Evolutionary conservation across 352 stramenopile genomes (phyloP).

Genomic region (Phytophthora chlamydospora): DNA sequence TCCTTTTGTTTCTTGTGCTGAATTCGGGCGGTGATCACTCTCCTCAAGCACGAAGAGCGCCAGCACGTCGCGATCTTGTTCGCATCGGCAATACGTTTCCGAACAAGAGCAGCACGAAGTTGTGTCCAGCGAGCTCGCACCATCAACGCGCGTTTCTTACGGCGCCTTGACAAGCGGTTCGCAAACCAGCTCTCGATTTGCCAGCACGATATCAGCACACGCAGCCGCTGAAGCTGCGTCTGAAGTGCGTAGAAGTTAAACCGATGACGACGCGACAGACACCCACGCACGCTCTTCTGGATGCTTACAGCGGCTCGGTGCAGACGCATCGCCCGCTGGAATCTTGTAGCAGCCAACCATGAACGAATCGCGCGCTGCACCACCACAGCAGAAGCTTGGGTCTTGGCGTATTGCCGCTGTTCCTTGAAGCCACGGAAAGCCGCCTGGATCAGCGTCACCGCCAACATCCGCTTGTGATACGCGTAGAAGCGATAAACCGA

Average conservation of each 20-base stretch:
- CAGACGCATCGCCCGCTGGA: constrained; percentile 20
- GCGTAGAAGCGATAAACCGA: constrained; percentile 29
- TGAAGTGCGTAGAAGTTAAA: constrained; percentile 57
- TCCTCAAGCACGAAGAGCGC: constrained; percentile 34
- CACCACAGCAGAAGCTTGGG: constrained; percentile 10
- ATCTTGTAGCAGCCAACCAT: constrained; percentile 22
- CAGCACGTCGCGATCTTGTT: constrained; percentile 45
- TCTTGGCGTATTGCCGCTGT: constrained; percentile 26
- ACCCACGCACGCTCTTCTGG: constrained; percentile 56
- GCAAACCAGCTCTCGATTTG: constrained; percentile 59
- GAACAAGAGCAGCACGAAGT: constrained; percentile 34
- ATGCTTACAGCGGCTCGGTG: constrained; percentile 43
- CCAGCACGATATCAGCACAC: constrained; percentile 52
- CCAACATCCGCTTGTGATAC: constrained; percentile 29
- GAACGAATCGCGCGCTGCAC: constrained; percentile 27
- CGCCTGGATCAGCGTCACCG: constrained; percentile 36
- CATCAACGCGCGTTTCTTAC: constrained; percentile 33
- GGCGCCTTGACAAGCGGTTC: constrained; percentile 25
- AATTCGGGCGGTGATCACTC: constrained; percentile 32
- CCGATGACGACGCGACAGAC: constrained; percentile 32
- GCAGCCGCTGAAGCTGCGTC: constrained; percentile 42
- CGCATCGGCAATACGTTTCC: constrained; percentile 29
- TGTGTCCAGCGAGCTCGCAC: constrained; percentile 41
- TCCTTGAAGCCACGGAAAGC: constrained; percentile 31
- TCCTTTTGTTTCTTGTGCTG: constrained; percentile 18